These are phyloP conservation scores for Astrothelium macrocarpum DNA, from an alignment of 495 filamentous ascomycete species.

Conservation along the genomic window DNA sequence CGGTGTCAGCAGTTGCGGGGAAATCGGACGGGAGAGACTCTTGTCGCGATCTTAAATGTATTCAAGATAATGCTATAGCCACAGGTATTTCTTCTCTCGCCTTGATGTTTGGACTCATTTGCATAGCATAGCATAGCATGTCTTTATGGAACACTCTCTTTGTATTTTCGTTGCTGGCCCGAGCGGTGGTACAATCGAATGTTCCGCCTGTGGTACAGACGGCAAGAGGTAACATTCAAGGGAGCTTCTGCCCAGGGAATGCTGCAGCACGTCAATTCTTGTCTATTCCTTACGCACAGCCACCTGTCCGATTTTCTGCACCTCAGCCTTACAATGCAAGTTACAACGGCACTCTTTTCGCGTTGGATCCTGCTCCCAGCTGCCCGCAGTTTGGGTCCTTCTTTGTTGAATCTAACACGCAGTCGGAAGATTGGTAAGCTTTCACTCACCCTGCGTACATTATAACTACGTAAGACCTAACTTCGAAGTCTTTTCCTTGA, in stretches of 20 bases:
- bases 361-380: slow-evolving; percentile 5
- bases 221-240: neutral
- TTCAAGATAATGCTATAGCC: no score
- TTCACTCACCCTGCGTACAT: neutral
- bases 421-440: slow-evolving; percentile 30
- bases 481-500: slow-evolving; percentile 24
- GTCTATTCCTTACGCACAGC: slow-evolving; percentile 25
- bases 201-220: neutral
- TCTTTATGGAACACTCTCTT: no score
- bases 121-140: no score
- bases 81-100: no score
- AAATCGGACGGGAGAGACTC: no score
- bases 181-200: neutral
- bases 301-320: slow-evolving; percentile 26
- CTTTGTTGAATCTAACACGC: slow-evolving; percentile 19
- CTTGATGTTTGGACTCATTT: no score
- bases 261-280: neutral
- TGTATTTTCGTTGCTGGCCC: no score
- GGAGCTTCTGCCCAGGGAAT: neutral
- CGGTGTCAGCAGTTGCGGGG: no score
- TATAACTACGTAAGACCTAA: slow-evolving; percentile 7
- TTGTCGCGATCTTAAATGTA: no score
- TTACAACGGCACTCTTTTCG: slow-evolving; percentile 11
- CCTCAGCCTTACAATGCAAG: slow-evolving; percentile 20
- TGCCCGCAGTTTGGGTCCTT: slow-evolving; percentile 29